Evolutionary conservation across 2,329 filamentous ascomycete species (phyloP).

Genomic region (Lachnellula occidentalis): DNA sequence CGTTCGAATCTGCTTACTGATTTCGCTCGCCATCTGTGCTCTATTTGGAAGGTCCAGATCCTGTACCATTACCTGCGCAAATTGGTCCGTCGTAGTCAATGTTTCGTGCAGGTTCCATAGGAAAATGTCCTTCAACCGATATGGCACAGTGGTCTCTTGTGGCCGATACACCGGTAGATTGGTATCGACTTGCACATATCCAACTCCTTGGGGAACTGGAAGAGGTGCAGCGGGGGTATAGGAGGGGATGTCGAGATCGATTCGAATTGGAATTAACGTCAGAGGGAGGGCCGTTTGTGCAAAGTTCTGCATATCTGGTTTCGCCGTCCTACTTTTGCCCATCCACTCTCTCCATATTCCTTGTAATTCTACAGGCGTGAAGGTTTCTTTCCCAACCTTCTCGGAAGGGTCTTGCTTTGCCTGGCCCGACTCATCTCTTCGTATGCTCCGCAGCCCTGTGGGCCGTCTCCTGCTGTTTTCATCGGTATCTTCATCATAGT

Average conservation of each 20-base stretch:
- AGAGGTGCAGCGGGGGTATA: conserved; percentile 64
- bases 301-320: conserved; percentile 54
- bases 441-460: conserved; percentile 76
- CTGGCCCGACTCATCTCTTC: conserved; percentile 66
- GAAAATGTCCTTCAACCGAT: conserved; percentile 90
- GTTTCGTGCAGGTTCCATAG: conserved; percentile 97
- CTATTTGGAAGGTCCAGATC: conserved; percentile 86
- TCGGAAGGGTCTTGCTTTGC: conserved; percentile 62
- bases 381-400: conserved; percentile 78
- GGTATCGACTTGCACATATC: conserved; percentile 58
- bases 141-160: conserved; percentile 75
- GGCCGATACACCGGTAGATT: conserved; percentile 71
- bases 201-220: conserved; percentile 54
- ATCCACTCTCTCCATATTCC: conserved; percentile 96
- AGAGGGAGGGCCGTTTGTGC: conserved; percentile 73
- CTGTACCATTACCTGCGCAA: conserved; percentile 83
- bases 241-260: conserved; percentile 85
- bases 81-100: conserved; percentile 89
- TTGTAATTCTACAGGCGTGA: conserved; percentile 74
- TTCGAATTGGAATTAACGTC: conserved; percentile 90
- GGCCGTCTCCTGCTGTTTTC: conserved; percentile 60
- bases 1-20: conserved; percentile 89
- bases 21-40: conserved; percentile 64
- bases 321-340: conserved; percentile 58
- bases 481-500: conserved; percentile 70